phyloP scores from a whole-genome alignment of 257 asterid species.

The Plectranthus barbatus region DNA sequence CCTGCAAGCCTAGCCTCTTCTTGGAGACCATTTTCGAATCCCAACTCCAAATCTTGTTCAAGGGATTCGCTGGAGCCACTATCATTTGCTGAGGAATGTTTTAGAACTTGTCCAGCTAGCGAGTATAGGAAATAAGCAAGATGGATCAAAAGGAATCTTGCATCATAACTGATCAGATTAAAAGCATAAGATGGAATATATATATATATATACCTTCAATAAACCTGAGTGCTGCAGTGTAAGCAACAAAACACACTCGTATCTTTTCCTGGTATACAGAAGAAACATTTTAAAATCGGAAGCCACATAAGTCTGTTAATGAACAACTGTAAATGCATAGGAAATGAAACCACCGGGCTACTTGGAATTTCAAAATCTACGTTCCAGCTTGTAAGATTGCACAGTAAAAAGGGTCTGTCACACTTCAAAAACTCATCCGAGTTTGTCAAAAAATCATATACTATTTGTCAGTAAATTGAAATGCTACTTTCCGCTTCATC shows the following conservation, averaged over 20 bases:
- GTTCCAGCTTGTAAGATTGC: background rate
- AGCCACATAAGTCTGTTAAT: background rate
- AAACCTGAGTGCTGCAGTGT: constrained; percentile 75
- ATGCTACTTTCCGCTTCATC: too few species aligned
- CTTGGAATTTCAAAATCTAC: background rate
- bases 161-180: constrained; percentile 1
- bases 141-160: background rate
- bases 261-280: constrained; percentile 54
- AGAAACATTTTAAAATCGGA: background rate
- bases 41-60: constrained; percentile 30
- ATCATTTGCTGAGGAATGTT: constrained; percentile 11
- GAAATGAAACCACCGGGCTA: background rate
- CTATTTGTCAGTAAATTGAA: too few species aligned
- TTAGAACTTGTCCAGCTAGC: constrained; percentile 33
- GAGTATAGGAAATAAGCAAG: constrained; percentile 7
- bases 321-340: background rate
- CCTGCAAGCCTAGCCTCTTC: constrained; percentile 72
- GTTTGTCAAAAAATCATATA: too few species aligned
- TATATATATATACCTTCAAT: constrained; percentile 49
- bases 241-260: constrained; percentile 61
- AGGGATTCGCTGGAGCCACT: constrained; percentile 8
- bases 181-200: background rate
- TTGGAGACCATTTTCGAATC: constrained; percentile 37
- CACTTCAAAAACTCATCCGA: background rate
- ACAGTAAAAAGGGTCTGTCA: background rate